phyloP scores from a whole-genome alignment of 1,139 yeast genomes.

The Blastobotrys capitulatus region DNA sequence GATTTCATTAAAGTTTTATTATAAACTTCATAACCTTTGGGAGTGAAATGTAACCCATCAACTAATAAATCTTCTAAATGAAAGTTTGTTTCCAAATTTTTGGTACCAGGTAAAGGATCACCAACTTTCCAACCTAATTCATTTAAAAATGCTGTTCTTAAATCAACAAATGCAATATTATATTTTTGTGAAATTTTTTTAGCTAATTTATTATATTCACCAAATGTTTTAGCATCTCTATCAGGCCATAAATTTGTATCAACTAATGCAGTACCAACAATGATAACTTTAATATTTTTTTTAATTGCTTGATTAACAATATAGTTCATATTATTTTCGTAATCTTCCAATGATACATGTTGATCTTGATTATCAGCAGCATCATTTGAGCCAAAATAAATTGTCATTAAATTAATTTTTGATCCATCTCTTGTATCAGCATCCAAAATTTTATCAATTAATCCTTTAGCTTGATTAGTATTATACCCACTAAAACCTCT shows the following conservation, averaged over 20 bases:
- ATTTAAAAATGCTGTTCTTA: conserved; percentile 43
- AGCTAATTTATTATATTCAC: conserved; percentile 47
- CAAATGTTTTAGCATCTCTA: conserved; percentile 34
- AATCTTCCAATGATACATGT: conserved; percentile 45
- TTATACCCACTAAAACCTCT: conserved; percentile 61
- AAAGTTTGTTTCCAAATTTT: conserved; percentile 7
- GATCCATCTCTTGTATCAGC: conserved; percentile 9
- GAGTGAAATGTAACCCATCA: conserved; percentile 69
- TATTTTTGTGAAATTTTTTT: conserved; percentile 41
- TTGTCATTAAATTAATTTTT: conserved; percentile 15
- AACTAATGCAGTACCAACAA: conserved; percentile 40
- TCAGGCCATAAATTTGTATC: background rate
- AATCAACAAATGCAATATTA: conserved; percentile 48
- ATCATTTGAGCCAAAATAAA: conserved; percentile 22
- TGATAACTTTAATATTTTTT: conserved; percentile 42
- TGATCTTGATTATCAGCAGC: conserved; percentile 32
- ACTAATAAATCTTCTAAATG: conserved; percentile 28
- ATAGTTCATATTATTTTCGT: conserved; percentile 39
- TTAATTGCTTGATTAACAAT: conserved; percentile 33
- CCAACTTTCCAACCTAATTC: conserved; percentile 29
- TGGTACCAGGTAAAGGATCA: conserved; percentile 17
- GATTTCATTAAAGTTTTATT: conserved; percentile 35
- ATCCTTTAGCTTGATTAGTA: conserved; percentile 35
- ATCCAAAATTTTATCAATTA: conserved; percentile 18
- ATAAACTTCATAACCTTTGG: conserved; percentile 52